Percentiles rank a stretch among this genome's conserved stretches.
phyloP scores from a whole-genome alignment of 176 grass and related monocot genomes.

The Lolium perenne region DNA sequence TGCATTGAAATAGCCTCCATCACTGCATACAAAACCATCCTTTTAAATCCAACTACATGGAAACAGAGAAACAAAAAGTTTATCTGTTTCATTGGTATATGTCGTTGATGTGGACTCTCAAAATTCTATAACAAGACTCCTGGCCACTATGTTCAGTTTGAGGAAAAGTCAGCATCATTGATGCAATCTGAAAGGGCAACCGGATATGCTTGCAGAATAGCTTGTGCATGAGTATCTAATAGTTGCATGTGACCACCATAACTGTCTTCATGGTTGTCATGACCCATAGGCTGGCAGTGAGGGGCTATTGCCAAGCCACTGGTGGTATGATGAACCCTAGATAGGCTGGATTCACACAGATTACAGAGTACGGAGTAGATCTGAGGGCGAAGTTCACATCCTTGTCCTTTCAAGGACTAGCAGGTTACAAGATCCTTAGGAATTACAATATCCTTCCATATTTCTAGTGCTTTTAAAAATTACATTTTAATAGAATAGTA shows the following conservation, averaged over 20 bases:
- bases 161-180: constrained; percentile 9
- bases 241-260: neutral
- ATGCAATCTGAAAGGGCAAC: constrained; percentile 3
- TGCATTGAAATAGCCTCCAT: constrained; percentile 92
- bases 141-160: neutral
- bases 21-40: constrained; percentile 53
- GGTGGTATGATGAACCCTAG: neutral
- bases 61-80: constrained; percentile 20
- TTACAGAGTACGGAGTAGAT: neutral
- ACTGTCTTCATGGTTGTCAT: neutral
- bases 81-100: neutral
- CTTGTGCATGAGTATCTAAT: neutral
- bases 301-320: neutral
- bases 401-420: neutral
- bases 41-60: constrained; percentile 23
- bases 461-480: neutral
- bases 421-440: neutral
- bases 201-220: neutral
- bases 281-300: neutral
- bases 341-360: neutral
- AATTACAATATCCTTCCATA: neutral
- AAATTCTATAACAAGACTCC: neutral
- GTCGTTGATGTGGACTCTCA: neutral
- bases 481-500: neutral
- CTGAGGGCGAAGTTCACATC: neutral